Evolutionary conservation across 2,329 filamentous ascomycete genomes (phyloP), one percentile per base, ranked within the genome.

Genomic region (Phyllosticta capitalensis): DNA sequence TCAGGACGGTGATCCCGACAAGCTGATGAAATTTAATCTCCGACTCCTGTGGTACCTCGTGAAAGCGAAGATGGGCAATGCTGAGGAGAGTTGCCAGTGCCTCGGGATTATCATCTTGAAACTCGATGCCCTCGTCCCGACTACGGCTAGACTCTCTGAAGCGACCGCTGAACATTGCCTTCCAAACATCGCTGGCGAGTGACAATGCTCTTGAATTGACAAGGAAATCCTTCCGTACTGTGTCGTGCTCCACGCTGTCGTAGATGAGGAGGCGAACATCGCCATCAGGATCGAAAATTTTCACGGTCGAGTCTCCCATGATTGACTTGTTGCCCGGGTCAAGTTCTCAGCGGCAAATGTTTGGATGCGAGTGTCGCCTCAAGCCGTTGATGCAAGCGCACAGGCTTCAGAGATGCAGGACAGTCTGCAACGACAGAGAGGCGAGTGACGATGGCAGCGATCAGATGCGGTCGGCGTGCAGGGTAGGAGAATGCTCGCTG

Each of bases 1-100:
- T 66, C 2, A 70, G 48, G 1, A 64, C 61, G 1, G 71, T 66
- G 7, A 74, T 38, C 14, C 65, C 62, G 2, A 70, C 64, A 2
- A 73, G 62, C 7, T 66, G 60, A 0, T 54, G 5, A 6, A 71
- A 67, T 5, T 58, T 59, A 1, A 74, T 20, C 22, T 45, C 58
- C 21, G 59, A 19, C 5, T n/a, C n/a, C n/a, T n/a, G 19, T 5
- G 38, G 54, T 1, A 55, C 26, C 1, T 49, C 20, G 9, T 49
- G 9, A 24, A 55, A 55, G 1, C 52, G 52, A 10, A 54, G 52
- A 28, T 54, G 52, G 5, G 52, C 21, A 19, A 54, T 19, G 52
- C 33, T 30, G 5, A 54, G 52, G 2, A 54, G 12, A 22, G 26
- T 55, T 3, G 30, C 5, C 21, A 55, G 22, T 5, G 30, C 19